A percentile compares a stretch with the other conserved stretches of the same genome.
Conservation (phyloP, 2,329 filamentous ascomycete genomes). For the Immersiporthe knoxdaviesiana region DNA sequence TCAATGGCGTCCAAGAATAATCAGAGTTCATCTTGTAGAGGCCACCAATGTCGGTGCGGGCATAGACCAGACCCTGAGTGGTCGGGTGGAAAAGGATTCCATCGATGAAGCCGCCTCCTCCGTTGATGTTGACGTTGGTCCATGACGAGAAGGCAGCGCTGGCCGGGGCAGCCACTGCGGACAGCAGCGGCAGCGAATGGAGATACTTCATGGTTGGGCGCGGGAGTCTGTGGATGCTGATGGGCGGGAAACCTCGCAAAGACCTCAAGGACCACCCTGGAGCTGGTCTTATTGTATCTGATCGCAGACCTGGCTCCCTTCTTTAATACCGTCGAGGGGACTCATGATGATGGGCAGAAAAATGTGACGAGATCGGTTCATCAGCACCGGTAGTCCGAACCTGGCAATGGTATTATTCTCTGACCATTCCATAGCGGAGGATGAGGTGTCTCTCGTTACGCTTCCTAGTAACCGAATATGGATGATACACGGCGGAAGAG, state of each 20-base stretch:
- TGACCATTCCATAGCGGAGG: not conserved
- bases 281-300: not conserved
- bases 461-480: not conserved
- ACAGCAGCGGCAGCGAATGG: slow-evolving; percentile 32
- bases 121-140: slow-evolving; percentile 49
- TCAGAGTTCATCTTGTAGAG: slow-evolving; percentile 58
- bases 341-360: not conserved
- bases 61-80: slow-evolving; percentile 55
- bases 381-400: not conserved
- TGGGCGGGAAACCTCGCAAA: not conserved
- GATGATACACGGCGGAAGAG: not conserved
- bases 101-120: slow-evolving; percentile 60
- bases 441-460: not conserved
- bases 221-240: not conserved
- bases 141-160: slow-evolving; percentile 36
- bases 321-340: not conserved
- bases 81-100: slow-evolving; percentile 61
- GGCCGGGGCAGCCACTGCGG: slow-evolving; percentile 33
- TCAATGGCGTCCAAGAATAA: slow-evolving; percentile 38
- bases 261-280: not conserved
- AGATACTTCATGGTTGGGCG: slow-evolving; percentile 28
- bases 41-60: slow-evolving; percentile 61
- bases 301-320: not conserved
- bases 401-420: not conserved
- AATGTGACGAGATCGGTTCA: not conserved